Conservation (phyloP, 2,329 filamentous ascomycete species). For the Aspergillus pseudoglaucus region DNA sequence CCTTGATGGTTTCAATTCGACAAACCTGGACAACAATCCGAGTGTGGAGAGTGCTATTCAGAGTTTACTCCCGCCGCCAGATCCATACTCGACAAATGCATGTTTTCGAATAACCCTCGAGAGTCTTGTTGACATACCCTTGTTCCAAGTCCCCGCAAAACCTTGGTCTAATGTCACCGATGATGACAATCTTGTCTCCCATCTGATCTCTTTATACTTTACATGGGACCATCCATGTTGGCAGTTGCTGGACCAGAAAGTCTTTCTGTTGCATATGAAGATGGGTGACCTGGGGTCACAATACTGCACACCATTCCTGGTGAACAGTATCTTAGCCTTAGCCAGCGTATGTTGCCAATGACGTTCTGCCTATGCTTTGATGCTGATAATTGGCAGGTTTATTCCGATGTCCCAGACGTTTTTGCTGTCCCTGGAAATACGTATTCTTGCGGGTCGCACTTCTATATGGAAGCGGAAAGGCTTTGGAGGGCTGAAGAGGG, state of each 20-base stretch:
- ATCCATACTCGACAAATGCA: not conserved
- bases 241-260: conserved; percentile 70
- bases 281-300: conserved; percentile 44
- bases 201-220: conserved; percentile 89
- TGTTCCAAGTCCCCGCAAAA: conserved; percentile 26
- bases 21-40: conserved; percentile 6
- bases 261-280: conserved; percentile 52
- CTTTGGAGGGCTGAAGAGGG: conserved; percentile 32
- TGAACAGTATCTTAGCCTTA: conserved; percentile 75
- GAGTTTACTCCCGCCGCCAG: not conserved
- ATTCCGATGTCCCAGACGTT: conserved; percentile 30
- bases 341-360: conserved; percentile 25
- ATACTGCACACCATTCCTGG: conserved; percentile 77
- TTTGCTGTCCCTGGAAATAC: conserved; percentile 21
- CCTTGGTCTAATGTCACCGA: conserved; percentile 73
- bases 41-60: conserved; percentile 6
- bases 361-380: conserved; percentile 1
- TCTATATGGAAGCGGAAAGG: conserved; percentile 30
- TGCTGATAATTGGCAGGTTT: conserved; percentile 18
- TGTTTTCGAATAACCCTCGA: conserved; percentile 25
- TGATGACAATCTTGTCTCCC: conserved; percentile 67
- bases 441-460: conserved; percentile 26
- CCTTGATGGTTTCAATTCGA: conserved; percentile 12
- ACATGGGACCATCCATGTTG: conserved; percentile 90
- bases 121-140: conserved; percentile 29